Evolutionary conservation across 495 filamentous ascomycete species (phyloP).

Genomic region (Penicillium crystallinum): DNA sequence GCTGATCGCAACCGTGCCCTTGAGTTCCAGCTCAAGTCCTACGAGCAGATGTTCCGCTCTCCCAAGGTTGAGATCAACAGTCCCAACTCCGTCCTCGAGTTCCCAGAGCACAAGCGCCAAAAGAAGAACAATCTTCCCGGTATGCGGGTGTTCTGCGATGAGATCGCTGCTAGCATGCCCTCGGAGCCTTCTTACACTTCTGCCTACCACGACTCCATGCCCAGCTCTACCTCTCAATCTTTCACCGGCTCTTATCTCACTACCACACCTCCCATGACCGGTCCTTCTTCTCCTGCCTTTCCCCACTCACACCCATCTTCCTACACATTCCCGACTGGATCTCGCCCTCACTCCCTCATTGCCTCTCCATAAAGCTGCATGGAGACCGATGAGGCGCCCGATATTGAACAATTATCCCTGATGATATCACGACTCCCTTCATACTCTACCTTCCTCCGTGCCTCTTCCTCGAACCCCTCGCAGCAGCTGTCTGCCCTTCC

Average conservation of each 20-base stretch:
- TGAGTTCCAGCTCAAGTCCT: slow-evolving; percentile 40
- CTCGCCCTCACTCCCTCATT: slow-evolving; percentile 29
- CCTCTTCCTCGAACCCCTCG: slow-evolving; percentile 13
- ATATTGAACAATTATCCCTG: slow-evolving; percentile 14
- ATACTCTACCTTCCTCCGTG: slow-evolving; percentile 7
- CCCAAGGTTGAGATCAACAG: slow-evolving; percentile 33
- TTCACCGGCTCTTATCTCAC: slow-evolving; percentile 30
- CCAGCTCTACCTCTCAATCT: slow-evolving; percentile 27
- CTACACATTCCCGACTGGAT: slow-evolving; percentile 25
- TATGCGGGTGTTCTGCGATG: slow-evolving; percentile 37
- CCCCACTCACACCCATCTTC: slow-evolving; percentile 24
- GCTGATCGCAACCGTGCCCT: slow-evolving; percentile 37
- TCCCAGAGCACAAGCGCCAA: slow-evolving; percentile 29
- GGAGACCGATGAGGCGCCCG: slow-evolving; percentile 7
- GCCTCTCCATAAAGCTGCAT: slow-evolving; percentile 21
- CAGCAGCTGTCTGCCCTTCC: slow-evolving; percentile 11
- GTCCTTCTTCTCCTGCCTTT: slow-evolving; percentile 39
- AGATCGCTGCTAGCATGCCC: slow-evolving; percentile 25
- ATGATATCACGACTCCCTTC: slow-evolving; percentile 17
- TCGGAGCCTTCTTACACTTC: slow-evolving; percentile 18
- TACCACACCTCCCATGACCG: slow-evolving; percentile 33
- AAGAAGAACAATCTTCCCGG: slow-evolving; percentile 36
- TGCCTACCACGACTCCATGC: slow-evolving; percentile 20
- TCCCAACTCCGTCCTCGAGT: slow-evolving; percentile 23
- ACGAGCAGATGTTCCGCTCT: slow-evolving; percentile 40